These are phyloP conservation scores for Papiliotrema fonsecae DNA, from an alignment of 1,284 basidiomycete genomes.

Conservation along the genomic window DNA sequence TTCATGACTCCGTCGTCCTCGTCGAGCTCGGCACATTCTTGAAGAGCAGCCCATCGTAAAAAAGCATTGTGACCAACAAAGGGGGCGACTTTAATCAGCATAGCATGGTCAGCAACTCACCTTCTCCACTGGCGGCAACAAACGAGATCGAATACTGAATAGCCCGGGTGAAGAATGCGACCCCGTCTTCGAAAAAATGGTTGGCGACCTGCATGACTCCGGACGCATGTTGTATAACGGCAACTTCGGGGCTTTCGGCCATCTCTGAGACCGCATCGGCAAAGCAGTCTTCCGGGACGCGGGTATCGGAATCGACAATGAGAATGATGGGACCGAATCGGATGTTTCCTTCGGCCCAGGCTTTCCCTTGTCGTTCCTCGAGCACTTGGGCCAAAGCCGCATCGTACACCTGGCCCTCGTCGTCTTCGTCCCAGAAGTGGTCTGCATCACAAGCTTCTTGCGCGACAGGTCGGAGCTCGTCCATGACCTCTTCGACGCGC, in stretches of 20 bases:
- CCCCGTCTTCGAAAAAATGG: slow-evolving; percentile 81
- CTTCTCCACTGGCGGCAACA: slow-evolving; percentile 67
- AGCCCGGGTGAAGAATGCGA: slow-evolving; percentile 73
- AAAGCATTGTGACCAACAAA: slow-evolving; percentile 82
- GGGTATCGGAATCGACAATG: slow-evolving; percentile 75
- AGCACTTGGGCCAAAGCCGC: slow-evolving; percentile 31
- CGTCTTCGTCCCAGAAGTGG: slow-evolving; percentile 29
- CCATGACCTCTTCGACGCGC: slow-evolving; percentile 67
- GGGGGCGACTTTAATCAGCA: slow-evolving; percentile 50
- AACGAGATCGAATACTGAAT: slow-evolving; percentile 66
- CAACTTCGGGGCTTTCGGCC: slow-evolving; percentile 68
- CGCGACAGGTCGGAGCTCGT: slow-evolving; percentile 47
- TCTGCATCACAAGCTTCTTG: slow-evolving; percentile 16
- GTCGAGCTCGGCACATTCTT: slow-evolving; percentile 71
- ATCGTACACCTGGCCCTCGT: slow-evolving; percentile 35
- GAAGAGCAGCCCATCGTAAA: slow-evolving; percentile 67
- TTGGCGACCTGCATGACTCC: slow-evolving; percentile 69
- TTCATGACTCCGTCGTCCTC: slow-evolving; percentile 60
- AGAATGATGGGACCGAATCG: slow-evolving; percentile 55
- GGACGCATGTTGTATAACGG: slow-evolving; percentile 58
- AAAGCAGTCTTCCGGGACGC: slow-evolving; percentile 80
- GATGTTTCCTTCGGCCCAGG: slow-evolving; percentile 44
- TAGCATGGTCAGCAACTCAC: slow-evolving; percentile 37
- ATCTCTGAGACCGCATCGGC: slow-evolving; percentile 77
- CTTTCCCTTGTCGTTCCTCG: slow-evolving; percentile 57